Evolutionary conservation across 2,329 filamentous ascomycete genomes (phyloP).

Genomic region (Neospermospora avenae): DNA sequence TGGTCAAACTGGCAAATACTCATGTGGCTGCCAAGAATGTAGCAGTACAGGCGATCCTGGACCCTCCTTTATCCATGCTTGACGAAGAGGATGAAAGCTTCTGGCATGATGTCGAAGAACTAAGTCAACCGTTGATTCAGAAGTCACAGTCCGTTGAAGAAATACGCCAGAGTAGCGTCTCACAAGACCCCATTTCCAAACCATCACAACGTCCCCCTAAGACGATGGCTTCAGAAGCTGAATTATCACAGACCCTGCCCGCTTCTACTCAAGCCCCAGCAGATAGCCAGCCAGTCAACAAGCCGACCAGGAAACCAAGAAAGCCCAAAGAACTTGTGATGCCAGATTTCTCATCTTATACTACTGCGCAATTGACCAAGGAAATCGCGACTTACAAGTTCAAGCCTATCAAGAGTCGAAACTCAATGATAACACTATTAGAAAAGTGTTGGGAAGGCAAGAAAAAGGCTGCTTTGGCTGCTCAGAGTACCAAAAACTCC

Average conservation of each 20-base stretch:
- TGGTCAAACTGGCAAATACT: constrained; percentile 54
- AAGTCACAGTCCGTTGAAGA: not conserved
- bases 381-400: constrained; percentile 66
- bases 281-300: constrained; percentile 9
- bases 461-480: constrained; percentile 34
- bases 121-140: not conserved
- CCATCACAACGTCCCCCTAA: not conserved
- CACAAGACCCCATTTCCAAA: not conserved
- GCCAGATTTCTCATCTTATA: constrained; percentile 60
- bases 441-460: constrained; percentile 69
- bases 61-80: not conserved
- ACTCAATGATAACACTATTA: constrained; percentile 67
- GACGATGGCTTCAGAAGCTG: not conserved
- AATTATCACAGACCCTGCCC: not conserved
- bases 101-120: constrained; percentile 31
- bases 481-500: constrained; percentile 26
- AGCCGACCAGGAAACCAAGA: constrained; percentile 1
- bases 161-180: not conserved
- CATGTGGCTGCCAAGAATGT: constrained; percentile 15
- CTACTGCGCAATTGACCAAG: constrained; percentile 59
- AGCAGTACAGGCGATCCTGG: not conserved
- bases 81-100: constrained; percentile 15
- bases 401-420: constrained; percentile 65
- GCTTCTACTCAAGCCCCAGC: not conserved
- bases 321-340: not conserved